phyloP scores from a whole-genome alignment of 805 yeast genomes.

The Yamadazyma sp. region DNA sequence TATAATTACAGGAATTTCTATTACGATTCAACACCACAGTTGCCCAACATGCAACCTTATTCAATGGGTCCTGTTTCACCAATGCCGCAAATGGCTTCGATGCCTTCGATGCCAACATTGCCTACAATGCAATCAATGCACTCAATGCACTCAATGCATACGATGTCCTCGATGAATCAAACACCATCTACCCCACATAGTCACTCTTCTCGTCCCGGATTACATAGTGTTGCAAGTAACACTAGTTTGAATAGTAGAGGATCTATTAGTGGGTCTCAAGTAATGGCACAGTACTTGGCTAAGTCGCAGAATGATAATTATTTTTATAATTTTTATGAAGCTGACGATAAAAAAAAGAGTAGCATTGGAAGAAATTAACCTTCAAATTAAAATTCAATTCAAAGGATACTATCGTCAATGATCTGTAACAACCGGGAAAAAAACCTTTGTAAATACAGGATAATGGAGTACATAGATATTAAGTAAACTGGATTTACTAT shows the following conservation, averaged over 20 bases:
- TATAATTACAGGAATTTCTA: too few relatives aligned
- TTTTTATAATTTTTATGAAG: slow-evolving; percentile 38
- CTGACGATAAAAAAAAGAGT: slow-evolving; percentile 2
- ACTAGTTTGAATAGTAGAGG: slow-evolving; percentile 1
- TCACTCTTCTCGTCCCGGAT: neutral
- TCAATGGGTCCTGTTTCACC: neutral
- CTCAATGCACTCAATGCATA: neutral
- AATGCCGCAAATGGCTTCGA: too few relatives aligned
- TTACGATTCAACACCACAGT: slow-evolving; percentile 5
- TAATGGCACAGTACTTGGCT: slow-evolving; percentile 77
- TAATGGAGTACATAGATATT: too few relatives aligned
- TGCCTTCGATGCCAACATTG: too few relatives aligned
- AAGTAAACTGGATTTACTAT: too few relatives aligned
- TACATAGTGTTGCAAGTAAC: slow-evolving; percentile 2
- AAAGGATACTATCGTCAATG: too few relatives aligned
- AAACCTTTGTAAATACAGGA: too few relatives aligned
- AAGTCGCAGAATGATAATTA: slow-evolving; percentile 59
- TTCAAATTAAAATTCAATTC: too few relatives aligned
- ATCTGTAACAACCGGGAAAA: too few relatives aligned
- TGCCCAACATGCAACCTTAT: slow-evolving; percentile 3
- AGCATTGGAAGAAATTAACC: too few relatives aligned
- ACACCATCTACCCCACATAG: neutral
- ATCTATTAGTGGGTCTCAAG: slow-evolving; percentile 57
- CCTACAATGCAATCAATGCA: neutral
- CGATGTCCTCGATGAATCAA: neutral